Percentiles rank a stretch among this genome's conserved stretches.
Conservation (phyloP, 352 stramenopile species). For the Pelagophyceae sp. region DNA sequence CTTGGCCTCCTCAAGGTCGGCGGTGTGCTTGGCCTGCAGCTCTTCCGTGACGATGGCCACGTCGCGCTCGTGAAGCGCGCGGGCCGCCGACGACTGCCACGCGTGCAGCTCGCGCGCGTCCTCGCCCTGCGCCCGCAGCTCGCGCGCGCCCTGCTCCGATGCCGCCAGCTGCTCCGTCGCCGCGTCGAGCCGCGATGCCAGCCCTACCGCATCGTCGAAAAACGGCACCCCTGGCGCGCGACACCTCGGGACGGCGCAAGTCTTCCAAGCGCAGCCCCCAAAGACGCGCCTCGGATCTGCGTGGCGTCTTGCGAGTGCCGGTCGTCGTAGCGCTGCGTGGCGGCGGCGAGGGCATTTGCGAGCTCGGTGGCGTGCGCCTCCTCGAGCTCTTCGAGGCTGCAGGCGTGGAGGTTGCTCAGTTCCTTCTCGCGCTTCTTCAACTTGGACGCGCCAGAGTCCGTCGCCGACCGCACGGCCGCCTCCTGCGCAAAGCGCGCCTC, state of each 20-base stretch:
- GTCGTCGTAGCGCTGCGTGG: background rate
- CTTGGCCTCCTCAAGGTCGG: background rate
- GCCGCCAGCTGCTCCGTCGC: background rate
- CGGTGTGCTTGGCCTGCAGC: background rate
- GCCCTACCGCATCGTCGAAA: too few species aligned
- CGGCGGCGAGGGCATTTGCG: background rate
- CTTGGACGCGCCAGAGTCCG: too few species aligned
- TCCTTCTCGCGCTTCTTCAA: background rate
- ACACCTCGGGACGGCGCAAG: too few species aligned
- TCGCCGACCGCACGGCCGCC: background rate
- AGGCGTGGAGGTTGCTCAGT: background rate
- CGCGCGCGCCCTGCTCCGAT: background rate
- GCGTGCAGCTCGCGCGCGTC: background rate
- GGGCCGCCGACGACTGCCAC: background rate
- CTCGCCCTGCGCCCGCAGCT: background rate
- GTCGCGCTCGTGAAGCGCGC: background rate
- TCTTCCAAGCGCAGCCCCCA: too few species aligned
- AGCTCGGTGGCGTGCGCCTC: background rate
- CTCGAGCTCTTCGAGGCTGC: background rate
- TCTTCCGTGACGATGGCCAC: background rate
- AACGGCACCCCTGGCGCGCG: too few species aligned
- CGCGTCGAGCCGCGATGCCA: background rate
- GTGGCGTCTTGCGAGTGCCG: background rate
- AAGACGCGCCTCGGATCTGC: background rate
- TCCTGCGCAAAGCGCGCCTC: background rate